Conservation (phyloP, 2,329 filamentous ascomycete species). For the Fusarium pininemorale region DNA sequence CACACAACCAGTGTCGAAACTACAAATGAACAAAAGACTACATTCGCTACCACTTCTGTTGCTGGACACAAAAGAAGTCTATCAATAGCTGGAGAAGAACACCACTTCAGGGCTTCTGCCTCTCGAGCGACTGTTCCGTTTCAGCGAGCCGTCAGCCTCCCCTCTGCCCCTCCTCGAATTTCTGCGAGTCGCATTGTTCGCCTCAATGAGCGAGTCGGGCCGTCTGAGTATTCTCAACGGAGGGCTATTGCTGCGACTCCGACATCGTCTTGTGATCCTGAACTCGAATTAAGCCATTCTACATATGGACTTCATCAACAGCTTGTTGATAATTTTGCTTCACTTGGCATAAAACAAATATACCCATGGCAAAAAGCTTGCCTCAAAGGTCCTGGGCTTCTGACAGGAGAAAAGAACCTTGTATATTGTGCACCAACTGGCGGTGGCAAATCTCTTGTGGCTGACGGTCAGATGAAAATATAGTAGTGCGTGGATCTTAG, state of each 20-base stretch:
- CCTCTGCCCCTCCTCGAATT: slow-evolving; percentile 44
- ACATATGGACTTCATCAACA: slow-evolving; percentile 68
- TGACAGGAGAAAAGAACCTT: slow-evolving; percentile 72
- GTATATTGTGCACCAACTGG: slow-evolving; percentile 85
- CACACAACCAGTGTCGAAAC: slow-evolving; percentile 64
- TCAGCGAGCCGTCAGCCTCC: slow-evolving; percentile 47
- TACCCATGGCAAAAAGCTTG: slow-evolving; percentile 85
- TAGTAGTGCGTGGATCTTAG: not conserved
- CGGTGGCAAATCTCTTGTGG: slow-evolving; percentile 80
- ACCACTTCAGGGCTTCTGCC: slow-evolving; percentile 1
- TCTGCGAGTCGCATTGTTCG: slow-evolving; percentile 59
- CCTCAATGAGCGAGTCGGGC: slow-evolving; percentile 35
- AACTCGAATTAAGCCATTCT: slow-evolving; percentile 69
- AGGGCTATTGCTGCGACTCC: slow-evolving; percentile 63
- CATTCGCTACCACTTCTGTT: slow-evolving; percentile 51
- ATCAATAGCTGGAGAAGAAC: slow-evolving; percentile 36
- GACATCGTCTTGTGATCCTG: slow-evolving; percentile 59
- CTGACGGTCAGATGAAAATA: slow-evolving; percentile 57
- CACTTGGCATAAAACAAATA: slow-evolving; percentile 75
- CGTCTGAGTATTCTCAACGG: slow-evolving; percentile 68
- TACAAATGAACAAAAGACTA: slow-evolving; percentile 51
- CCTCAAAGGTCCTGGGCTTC: slow-evolving; percentile 71
- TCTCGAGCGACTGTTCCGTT: slow-evolving; percentile 40
- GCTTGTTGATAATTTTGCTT: slow-evolving; percentile 71
- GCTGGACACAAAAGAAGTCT: slow-evolving; percentile 60